Evolutionary conservation across 495 filamentous ascomycete genomes (phyloP), one percentile per base, ranked within the genome.

Genomic region (Opeltia flavorubescens): DNA sequence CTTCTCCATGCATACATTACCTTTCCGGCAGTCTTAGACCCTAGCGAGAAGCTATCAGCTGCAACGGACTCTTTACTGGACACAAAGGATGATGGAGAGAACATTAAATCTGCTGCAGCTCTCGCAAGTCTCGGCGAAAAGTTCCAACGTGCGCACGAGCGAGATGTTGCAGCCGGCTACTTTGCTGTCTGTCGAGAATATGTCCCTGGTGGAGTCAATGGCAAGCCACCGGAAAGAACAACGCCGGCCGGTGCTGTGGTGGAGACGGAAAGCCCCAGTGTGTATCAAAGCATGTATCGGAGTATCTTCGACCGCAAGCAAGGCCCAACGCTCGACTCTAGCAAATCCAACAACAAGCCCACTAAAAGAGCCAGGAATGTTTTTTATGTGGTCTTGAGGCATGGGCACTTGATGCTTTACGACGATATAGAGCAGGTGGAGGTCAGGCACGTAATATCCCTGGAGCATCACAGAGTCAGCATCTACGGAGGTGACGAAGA

Each of bases 211-310:
- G 88, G 86, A 41, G 78, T 89, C 53, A 93, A 91, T 66, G 89
- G 87, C 31, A 86, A 88, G 64, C 89, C 89, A 3, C 88, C 87
- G 50, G 89, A 95, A 61, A 74, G 88, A 45, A 80, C 78, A 30
- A 91, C 86, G 2, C 86, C 88, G 9, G 75, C 84, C 7, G 86
- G 84, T 11, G 77, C 79, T 43, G 69, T 77, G 38, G 68, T 77
- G 47, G 77, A 77, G 25, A 64, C 80, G 8, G 84, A 86, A 50
- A 93, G 86, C 59, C 86, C 83, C 31, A 93, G 86, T 55, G 89
- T 98, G 24, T 95, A 96, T 57, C 93, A 96, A 72, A 78, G 82
- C 60, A 95, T 98, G 91, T 96, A 96, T 61, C 70, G 88, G 54
- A 93, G 84, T 62, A 77, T 98, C 38, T 98, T 98, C 58, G 89